Percentiles rank a stretch among this genome's conserved stretches.
Evolutionary conservation across 441 rosid genomes (phyloP).

Genomic region (Adansonia gregorii): DNA sequence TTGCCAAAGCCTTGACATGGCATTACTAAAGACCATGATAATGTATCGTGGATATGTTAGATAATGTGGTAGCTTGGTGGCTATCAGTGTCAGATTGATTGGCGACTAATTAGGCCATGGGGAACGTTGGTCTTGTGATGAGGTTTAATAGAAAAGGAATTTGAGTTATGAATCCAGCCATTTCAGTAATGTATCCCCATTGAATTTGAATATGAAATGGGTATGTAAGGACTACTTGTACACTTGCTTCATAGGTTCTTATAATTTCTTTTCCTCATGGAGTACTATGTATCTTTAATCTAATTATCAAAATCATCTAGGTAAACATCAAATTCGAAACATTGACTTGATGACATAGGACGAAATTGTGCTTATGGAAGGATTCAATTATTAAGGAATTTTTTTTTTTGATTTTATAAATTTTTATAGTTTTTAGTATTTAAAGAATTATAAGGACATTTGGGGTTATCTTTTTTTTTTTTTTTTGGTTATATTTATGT

Average conservation of each 20-base stretch:
- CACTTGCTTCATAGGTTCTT: not conserved
- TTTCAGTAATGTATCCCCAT: not conserved
- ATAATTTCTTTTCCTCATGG: not conserved
- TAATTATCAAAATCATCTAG: not conserved
- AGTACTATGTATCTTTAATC: not conserved
- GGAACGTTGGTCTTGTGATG: not conserved
- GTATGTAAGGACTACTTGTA: not conserved
- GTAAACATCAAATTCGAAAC: not conserved
- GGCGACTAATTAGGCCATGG: not conserved
- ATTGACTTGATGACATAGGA: not conserved
- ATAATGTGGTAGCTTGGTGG: not conserved
- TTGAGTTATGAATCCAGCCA: not conserved
- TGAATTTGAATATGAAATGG: not conserved
- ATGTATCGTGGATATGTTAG: not conserved
- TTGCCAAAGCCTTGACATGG: not conserved
- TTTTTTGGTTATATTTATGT: too few species aligned
- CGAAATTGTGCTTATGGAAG: slow-evolving; percentile 2
- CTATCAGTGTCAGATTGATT: not conserved
- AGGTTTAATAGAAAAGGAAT: not conserved
- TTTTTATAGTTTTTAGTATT: not conserved
- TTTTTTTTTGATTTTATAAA: not conserved
- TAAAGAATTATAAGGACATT: not conserved
- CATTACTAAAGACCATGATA: not conserved
- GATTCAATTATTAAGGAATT: not conserved
- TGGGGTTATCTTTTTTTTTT: not conserved